These are phyloP conservation scores for Cutaneotrichosporon mucoides DNA, from an alignment of 1,284 basidiomycete genomes.

Conservation along the genomic window DNA sequence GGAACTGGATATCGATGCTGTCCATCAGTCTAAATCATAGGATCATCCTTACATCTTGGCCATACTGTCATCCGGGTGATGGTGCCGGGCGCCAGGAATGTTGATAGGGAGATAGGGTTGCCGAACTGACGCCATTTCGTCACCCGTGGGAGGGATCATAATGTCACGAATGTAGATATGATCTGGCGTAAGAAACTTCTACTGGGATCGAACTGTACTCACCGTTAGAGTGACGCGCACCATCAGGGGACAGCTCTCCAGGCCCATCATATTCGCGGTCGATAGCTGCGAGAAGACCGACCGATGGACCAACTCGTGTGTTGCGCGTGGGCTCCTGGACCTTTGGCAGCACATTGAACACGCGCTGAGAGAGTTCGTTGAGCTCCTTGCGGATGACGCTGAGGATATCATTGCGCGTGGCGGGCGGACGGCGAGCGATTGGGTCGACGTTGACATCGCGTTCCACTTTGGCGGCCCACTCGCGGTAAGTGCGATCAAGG, in stretches of 20 bases:
- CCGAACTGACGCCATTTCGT: conserved; percentile 56
- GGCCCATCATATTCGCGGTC: conserved; percentile 55
- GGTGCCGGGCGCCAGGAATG: conserved; percentile 60
- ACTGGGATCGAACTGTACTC: neutral
- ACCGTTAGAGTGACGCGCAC: conserved; percentile 48
- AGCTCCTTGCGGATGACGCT: conserved; percentile 2
- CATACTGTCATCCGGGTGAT: neutral
- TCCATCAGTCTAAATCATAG: too few species aligned
- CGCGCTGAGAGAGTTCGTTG: neutral
- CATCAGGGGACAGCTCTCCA: conserved; percentile 53
- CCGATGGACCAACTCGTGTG: neutral
- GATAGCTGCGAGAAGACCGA: conserved; percentile 6
- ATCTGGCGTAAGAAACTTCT: conserved; percentile 44
- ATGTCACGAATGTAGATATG: conserved; percentile 57
- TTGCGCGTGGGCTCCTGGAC: neutral
- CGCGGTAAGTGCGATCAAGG: conserved; percentile 53
- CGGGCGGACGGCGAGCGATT: neutral
- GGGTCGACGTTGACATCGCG: neutral
- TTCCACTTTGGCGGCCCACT: conserved; percentile 51
- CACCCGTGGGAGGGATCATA: conserved; percentile 60
- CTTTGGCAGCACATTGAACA: neutral
- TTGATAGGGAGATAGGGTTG: conserved; percentile 62
- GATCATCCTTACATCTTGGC: too few species aligned
- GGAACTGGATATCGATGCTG: conserved; percentile 64
- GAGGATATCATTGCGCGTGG: conserved; percentile 4